Percentiles rank a stretch among this genome's conserved stretches.
Evolutionary conservation across 129 eudicot genomes (phyloP).

Genomic region (Flaveria brownii): DNA sequence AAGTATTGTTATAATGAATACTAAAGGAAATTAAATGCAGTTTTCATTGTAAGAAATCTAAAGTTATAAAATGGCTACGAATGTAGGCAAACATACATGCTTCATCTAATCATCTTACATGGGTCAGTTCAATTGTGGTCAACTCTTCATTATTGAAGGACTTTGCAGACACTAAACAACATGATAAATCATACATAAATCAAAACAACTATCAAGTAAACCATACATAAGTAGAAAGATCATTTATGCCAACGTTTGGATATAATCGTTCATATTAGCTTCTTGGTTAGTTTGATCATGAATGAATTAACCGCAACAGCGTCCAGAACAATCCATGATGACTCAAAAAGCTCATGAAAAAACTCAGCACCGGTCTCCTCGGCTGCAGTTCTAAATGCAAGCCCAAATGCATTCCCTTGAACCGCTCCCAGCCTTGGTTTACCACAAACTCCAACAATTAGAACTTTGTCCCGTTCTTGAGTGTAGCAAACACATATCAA

Average conservation of each 20-base stretch:
- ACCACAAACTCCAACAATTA: constrained; percentile 90
- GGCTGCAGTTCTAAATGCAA: constrained; percentile 84
- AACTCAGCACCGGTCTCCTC: constrained; percentile 80
- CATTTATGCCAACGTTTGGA: constrained; percentile 2
- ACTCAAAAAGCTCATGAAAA: constrained; percentile 94
- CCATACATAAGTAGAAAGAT: neutral
- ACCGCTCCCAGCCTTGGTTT: constrained; percentile 88
- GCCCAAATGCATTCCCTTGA: constrained; percentile 90
- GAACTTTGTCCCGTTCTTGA: constrained; percentile 58
- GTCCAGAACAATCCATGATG: constrained; percentile 91
- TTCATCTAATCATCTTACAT: constrained; percentile 33
- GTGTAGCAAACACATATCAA: constrained; percentile 80
- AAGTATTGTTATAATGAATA: constrained; percentile 5
- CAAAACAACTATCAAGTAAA: too few relatives aligned
- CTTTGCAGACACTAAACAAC: constrained; percentile 34
- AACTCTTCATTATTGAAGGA: constrained; percentile 29
- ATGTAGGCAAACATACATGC: constrained; percentile 20
- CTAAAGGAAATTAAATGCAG: constrained; percentile 5
- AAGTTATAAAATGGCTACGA: constrained; percentile 11
- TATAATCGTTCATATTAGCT: constrained; percentile 40
- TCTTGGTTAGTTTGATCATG: constrained; percentile 87
- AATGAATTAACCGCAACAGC: constrained; percentile 69
- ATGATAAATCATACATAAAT: constrained; percentile 22
- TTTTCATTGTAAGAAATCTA: constrained; percentile 23
- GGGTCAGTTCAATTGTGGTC: constrained; percentile 27